phyloP scores from a whole-genome alignment of 2,329 filamentous ascomycete genomes.

The Ceratocystiopsis sp. region DNA sequence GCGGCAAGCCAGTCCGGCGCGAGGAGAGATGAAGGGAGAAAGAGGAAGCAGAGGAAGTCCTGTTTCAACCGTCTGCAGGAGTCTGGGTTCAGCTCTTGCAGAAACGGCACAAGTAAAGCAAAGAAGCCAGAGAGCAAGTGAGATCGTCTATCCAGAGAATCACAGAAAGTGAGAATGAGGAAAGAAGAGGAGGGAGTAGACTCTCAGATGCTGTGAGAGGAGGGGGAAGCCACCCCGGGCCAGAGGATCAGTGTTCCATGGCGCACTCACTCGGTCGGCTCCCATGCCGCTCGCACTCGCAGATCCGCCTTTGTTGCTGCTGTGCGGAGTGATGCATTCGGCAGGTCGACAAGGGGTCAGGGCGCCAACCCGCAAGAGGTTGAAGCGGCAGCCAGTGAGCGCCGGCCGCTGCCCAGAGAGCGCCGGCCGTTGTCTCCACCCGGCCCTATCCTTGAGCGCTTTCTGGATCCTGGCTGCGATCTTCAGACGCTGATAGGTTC shows the following conservation, averaged over 20 bases:
- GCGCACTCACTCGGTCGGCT: not conserved
- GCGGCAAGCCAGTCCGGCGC: conserved; percentile 8
- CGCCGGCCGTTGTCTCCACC: not conserved
- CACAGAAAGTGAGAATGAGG: not conserved
- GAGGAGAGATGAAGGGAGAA: conserved; percentile 7
- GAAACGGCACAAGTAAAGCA: too few species aligned
- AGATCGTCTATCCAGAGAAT: not conserved
- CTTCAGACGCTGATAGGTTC: conserved; percentile 18
- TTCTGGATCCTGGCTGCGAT: conserved; percentile 7
- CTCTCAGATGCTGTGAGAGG: not conserved
- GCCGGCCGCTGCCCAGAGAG: conserved; percentile 3
- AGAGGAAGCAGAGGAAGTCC: not conserved
- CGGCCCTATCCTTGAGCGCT: conserved; percentile 1
- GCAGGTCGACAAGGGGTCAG: conserved; percentile 1
- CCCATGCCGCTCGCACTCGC: too few species aligned
- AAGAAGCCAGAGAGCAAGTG: not conserved
- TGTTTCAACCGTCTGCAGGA: not conserved
- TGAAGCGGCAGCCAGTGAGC: not conserved
- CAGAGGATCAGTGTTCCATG: not conserved
- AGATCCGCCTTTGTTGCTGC: too few species aligned
- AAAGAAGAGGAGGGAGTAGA: not conserved
- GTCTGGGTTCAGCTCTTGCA: not conserved
- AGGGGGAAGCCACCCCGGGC: not conserved
- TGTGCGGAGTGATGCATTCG: conserved; percentile 5
- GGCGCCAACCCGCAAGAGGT: too few species aligned